Evolutionary conservation across 1,284 basidiomycete species (phyloP).

Genomic region (Pyrrhoderma lamaoense): DNA sequence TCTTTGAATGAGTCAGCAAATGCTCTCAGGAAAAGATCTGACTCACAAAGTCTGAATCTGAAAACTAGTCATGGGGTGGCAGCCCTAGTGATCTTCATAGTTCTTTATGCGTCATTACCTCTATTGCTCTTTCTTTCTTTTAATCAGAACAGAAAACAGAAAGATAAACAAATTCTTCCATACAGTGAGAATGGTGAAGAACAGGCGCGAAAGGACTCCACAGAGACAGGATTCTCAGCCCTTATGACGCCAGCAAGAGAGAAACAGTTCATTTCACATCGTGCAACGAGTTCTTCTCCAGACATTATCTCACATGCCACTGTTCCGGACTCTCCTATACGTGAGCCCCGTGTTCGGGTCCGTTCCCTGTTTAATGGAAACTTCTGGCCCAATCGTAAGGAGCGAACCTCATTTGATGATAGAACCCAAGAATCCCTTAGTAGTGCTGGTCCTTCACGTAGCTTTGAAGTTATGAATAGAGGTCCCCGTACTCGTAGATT

Average conservation of each 20-base stretch:
- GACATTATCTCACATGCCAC: neutral
- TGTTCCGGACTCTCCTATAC: conserved; percentile 7
- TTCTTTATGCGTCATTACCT: conserved; percentile 50
- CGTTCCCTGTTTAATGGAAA: conserved; percentile 11
- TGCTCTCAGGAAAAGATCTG: conserved; percentile 28
- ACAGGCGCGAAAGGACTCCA: conserved; percentile 12
- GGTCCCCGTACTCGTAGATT: conserved; percentile 11
- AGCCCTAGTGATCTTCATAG: conserved; percentile 53
- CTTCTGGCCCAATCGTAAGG: conserved; percentile 5
- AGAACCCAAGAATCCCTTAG: conserved; percentile 8
- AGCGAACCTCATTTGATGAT: conserved; percentile 5
- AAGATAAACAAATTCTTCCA: neutral
- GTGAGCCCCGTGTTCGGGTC: conserved; percentile 1
- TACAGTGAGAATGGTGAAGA: neutral
- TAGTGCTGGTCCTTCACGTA: conserved; percentile 8
- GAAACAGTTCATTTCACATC: conserved; percentile 2
- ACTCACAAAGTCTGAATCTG: conserved; percentile 32
- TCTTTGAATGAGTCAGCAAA: conserved; percentile 24
- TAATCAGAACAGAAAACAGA: neutral
- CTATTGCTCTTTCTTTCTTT: conserved; percentile 29
- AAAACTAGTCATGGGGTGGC: conserved; percentile 55
- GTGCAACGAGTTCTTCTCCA: conserved; percentile 6
- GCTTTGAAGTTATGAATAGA: conserved; percentile 59
- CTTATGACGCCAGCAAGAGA: conserved; percentile 9
- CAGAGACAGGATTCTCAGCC: conserved; percentile 15